These are phyloP conservation scores for Agapanthus africanus DNA, from an alignment of 106 monocot species.

Conservation along the genomic window DNA sequence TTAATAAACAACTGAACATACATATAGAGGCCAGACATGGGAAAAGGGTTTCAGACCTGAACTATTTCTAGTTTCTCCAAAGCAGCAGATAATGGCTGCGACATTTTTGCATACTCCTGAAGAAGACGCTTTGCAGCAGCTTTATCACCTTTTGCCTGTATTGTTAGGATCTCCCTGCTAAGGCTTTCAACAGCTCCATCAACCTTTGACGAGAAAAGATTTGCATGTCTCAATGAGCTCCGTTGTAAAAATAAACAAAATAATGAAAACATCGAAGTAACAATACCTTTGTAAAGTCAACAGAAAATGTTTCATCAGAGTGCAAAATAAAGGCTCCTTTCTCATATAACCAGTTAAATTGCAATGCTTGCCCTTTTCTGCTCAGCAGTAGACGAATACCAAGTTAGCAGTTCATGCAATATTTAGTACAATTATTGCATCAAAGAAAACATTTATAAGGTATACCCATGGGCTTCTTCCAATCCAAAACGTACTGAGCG, in stretches of 20 bases:
- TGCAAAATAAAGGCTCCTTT: conserved; percentile 64
- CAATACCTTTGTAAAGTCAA: conserved; percentile 76
- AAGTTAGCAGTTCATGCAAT: conserved; percentile 10
- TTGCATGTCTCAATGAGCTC: background rate
- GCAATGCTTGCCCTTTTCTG: conserved; percentile 95
- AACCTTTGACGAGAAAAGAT: conserved; percentile 40
- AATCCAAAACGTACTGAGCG: conserved; percentile 93
- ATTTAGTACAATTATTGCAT: conserved; percentile 2
- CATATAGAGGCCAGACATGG: background rate
- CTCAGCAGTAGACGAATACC: conserved; percentile 3
- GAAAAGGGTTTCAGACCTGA: conserved; percentile 36
- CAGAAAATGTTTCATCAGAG: conserved; percentile 69
- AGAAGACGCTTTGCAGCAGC: conserved; percentile 60
- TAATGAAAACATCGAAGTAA: background rate
- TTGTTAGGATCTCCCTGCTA: conserved; percentile 79
- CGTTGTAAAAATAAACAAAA: background rate
- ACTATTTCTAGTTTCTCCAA: conserved; percentile 63
- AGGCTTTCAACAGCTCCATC: conserved; percentile 78
- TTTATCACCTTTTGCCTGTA: conserved; percentile 95
- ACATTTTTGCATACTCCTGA: conserved; percentile 56
- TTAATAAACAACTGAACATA: background rate
- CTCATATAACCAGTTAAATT: conserved; percentile 90
- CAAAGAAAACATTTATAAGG: background rate
- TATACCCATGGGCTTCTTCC: conserved; percentile 95
- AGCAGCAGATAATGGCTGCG: conserved; percentile 46